These are phyloP conservation scores for Penicillium sp. DNA, from an alignment of 2,329 filamentous ascomycete genomes.

Conservation along the genomic window DNA sequence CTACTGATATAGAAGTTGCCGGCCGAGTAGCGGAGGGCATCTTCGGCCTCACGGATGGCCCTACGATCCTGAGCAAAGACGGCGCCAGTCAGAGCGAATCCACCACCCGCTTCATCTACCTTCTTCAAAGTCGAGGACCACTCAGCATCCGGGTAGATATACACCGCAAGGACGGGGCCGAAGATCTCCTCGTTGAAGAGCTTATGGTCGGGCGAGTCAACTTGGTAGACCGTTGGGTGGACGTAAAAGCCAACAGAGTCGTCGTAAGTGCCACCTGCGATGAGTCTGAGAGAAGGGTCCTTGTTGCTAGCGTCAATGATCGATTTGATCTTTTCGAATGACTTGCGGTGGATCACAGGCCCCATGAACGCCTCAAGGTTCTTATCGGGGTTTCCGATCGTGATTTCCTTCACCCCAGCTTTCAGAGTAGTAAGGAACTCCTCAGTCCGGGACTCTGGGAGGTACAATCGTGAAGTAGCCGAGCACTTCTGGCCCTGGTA, in stretches of 20 bases:
- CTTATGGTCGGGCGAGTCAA: conserved; percentile 65
- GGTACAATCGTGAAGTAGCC: conserved; percentile 73
- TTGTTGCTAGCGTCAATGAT: conserved; percentile 75
- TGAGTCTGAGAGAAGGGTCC: conserved; percentile 65
- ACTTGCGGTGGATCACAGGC: conserved; percentile 74
- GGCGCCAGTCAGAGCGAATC: conserved; percentile 40
- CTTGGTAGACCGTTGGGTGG: conserved; percentile 74
- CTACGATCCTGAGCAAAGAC: conserved; percentile 40
- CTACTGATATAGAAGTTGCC: conserved; percentile 46
- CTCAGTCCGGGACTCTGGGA: conserved; percentile 69
- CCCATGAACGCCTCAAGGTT: conserved; percentile 66
- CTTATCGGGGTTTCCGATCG: conserved; percentile 54
- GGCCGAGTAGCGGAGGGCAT: conserved; percentile 38
- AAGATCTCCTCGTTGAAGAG: conserved; percentile 77
- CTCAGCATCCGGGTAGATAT: conserved; percentile 72
- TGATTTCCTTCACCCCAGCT: conserved; percentile 63
- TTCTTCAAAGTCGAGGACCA: conserved; percentile 56
- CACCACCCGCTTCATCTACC: conserved; percentile 34
- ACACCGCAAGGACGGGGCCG: conserved; percentile 67
- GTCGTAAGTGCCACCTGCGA: conserved; percentile 73
- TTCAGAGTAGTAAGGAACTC: conserved; percentile 65
- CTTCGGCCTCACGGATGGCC: conserved; percentile 37
- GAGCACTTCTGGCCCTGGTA: conserved; percentile 89
- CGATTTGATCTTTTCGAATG: conserved; percentile 72
- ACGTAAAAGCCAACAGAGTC: conserved; percentile 74